These are phyloP conservation scores for Tylopilus sp. DNA, from an alignment of 768 basidiomycete genomes.

Conservation along the genomic window DNA sequence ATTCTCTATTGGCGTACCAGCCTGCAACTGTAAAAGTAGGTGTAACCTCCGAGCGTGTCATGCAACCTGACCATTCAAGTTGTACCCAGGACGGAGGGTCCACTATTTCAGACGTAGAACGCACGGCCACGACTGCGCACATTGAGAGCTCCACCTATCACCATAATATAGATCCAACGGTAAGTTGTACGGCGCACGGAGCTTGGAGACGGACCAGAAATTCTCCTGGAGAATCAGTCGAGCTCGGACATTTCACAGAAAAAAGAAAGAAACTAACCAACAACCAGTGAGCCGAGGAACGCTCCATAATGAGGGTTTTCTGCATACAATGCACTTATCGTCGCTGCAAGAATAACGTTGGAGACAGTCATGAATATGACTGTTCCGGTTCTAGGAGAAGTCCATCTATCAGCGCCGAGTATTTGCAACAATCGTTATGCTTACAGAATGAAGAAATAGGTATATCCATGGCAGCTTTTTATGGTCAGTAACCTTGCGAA, in stretches of 20 bases:
- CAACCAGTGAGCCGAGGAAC: constrained; percentile 13
- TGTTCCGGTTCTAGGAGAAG: constrained; percentile 12
- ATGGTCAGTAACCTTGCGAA: background rate
- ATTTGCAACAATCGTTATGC: background rate
- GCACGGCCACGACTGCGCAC: constrained; percentile 15
- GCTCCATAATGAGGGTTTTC: background rate
- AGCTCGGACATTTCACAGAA: background rate
- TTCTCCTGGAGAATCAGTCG: constrained; percentile 8
- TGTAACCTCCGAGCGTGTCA: constrained; percentile 2
- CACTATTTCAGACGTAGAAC: constrained; percentile 5
- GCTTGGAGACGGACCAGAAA: constrained; percentile 9
- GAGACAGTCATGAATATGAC: constrained; percentile 17
- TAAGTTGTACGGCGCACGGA: no score
- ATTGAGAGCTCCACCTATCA: constrained; percentile 17
- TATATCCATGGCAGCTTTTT: constrained; percentile 22
- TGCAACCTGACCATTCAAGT: constrained; percentile 19
- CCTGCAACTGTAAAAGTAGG: constrained; percentile 19
- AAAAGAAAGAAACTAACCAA: constrained; percentile 12
- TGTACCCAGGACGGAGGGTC: constrained; percentile 17
- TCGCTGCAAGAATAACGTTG: constrained; percentile 19
- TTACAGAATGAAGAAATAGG: constrained; percentile 21
- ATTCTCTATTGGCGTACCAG: constrained; percentile 11
- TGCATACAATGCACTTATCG: constrained; percentile 19
- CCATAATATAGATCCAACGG: no score
- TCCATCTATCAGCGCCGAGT: background rate